Conservation (phyloP, 306 rosid species). For the Acacia crassicarpa region DNA sequence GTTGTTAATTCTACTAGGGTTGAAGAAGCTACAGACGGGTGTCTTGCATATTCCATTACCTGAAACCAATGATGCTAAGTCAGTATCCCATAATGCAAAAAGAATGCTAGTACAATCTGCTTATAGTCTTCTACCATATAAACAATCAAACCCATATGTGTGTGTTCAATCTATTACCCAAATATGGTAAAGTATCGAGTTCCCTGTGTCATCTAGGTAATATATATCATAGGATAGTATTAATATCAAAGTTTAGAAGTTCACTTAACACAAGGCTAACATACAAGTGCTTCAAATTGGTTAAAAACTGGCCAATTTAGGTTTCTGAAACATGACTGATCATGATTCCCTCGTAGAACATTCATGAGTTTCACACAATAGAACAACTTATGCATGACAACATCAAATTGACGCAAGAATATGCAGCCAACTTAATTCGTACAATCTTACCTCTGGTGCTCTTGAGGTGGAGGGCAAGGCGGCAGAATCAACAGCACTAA, state of each 20-base stretch:
- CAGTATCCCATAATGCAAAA: slow-evolving; percentile 13
- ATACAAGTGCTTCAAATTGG: neutral
- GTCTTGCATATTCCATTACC: slow-evolving; percentile 76
- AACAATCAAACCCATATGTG: neutral
- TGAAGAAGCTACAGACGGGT: slow-evolving; percentile 81
- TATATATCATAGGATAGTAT: neutral
- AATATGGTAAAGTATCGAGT: neutral
- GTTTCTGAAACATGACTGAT: neutral
- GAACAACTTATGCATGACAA: neutral
- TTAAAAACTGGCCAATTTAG: neutral
- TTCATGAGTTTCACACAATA: neutral
- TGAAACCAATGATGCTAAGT: slow-evolving; percentile 40
- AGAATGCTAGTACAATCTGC: neutral
- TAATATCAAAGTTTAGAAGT: neutral
- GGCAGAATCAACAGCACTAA: slow-evolving; percentile 72
- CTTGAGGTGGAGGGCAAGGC: slow-evolving; percentile 84
- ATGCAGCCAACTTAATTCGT: slow-evolving; percentile 20
- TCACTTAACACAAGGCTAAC: neutral
- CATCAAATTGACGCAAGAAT: neutral
- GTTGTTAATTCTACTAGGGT: slow-evolving; percentile 88
- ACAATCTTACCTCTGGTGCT: slow-evolving; percentile 81
- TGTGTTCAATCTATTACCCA: neutral
- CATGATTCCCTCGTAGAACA: neutral
- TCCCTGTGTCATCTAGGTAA: neutral
- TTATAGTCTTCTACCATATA: neutral